Evolutionary conservation across 140 eudicot genomes (phyloP).

Genomic region (Cichorium intybus): DNA sequence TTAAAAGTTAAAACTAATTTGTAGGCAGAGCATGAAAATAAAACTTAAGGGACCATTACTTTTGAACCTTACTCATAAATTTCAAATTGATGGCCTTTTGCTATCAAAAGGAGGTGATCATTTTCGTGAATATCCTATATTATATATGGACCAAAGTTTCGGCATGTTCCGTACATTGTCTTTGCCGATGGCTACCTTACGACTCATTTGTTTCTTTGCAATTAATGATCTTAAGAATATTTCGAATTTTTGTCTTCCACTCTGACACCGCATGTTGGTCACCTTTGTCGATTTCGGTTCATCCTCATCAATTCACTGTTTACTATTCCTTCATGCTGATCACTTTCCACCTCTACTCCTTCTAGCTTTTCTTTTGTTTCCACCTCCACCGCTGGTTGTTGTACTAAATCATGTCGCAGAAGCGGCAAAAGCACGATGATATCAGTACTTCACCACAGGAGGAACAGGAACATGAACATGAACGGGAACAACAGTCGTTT

Average conservation of each 20-base stretch:
- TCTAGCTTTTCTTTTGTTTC: background rate
- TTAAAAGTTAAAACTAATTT: no score
- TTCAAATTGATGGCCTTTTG: no score
- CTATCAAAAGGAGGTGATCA: no score
- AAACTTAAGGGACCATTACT: no score
- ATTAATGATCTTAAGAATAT: slow-evolving; percentile 21
- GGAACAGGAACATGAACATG: background rate
- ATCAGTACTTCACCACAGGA: background rate
- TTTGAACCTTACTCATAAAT: no score
- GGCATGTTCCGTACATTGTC: slow-evolving; percentile 21
- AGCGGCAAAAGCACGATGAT: slow-evolving; percentile 31
- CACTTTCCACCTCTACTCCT: slow-evolving; percentile 15
- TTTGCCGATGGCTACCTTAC: slow-evolving; percentile 6
- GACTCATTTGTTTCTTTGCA: slow-evolving; percentile 21
- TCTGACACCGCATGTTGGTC: slow-evolving; percentile 38
- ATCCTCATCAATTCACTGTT: slow-evolving; percentile 20
- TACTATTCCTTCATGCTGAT: slow-evolving; percentile 8
- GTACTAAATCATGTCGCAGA: slow-evolving; percentile 31
- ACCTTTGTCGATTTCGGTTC: slow-evolving; percentile 8
- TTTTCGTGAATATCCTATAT: no score
- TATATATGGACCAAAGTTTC: slow-evolving; percentile 10
- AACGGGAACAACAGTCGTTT: slow-evolving; percentile 9
- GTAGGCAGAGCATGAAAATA: no score
- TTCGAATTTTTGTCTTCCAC: slow-evolving; percentile 4
- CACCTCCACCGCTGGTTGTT: background rate